Evolutionary conservation across 2,329 filamentous ascomycete species (phyloP).

Genomic region (Trichoderma aggressivum): DNA sequence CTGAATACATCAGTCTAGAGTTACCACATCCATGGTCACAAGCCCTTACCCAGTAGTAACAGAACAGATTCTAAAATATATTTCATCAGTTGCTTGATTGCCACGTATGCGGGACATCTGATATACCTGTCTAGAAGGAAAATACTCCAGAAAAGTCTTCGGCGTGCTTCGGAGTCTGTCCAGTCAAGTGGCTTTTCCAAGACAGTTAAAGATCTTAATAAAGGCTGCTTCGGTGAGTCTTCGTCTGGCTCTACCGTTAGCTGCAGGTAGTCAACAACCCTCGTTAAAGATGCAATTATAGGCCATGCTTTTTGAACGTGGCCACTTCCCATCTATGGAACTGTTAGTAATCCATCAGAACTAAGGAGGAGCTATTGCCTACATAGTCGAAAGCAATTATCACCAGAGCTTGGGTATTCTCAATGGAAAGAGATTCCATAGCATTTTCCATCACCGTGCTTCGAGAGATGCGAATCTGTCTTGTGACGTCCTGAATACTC

Average conservation of each 20-base stretch:
- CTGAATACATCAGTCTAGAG: not conserved
- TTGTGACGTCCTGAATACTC: not conserved
- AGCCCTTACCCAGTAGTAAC: not conserved
- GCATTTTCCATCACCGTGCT: not conserved
- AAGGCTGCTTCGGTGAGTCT: slow-evolving; percentile 3
- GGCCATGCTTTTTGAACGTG: not conserved
- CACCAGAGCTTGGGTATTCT: not conserved
- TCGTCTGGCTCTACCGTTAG: slow-evolving; percentile 27
- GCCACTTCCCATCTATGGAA: not conserved
- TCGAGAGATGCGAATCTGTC: slow-evolving; percentile 10
- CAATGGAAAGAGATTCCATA: not conserved
- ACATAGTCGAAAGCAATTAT: not conserved
- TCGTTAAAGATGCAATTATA: slow-evolving; percentile 25
- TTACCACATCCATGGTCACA: not conserved
- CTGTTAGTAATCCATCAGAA: not conserved
- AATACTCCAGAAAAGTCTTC: not conserved
- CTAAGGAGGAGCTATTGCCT: not conserved
- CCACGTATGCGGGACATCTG: not conserved
- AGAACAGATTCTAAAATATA: not conserved
- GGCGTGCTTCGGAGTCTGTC: not conserved
- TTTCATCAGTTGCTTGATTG: not conserved
- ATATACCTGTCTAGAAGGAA: not conserved
- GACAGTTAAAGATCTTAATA: not conserved
- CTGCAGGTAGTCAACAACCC: slow-evolving; percentile 32
- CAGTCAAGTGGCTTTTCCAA: not conserved